phyloP scores from a whole-genome alignment of 805 yeast species.

The Metschnikowia reukaufii region DNA sequence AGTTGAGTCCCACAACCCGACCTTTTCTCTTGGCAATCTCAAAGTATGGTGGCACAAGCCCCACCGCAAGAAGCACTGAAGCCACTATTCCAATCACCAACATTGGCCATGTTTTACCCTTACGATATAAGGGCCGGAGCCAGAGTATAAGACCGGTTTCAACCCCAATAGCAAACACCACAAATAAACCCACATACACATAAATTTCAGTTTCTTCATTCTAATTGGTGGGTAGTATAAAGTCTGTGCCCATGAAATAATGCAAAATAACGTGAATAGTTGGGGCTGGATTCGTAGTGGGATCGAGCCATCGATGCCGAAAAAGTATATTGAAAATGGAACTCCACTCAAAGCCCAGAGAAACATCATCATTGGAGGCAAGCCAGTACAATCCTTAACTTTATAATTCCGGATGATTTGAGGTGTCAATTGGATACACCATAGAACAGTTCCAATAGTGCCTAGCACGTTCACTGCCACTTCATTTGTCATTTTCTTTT shows the following conservation, averaged over 20 bases:
- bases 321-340: constrained; percentile 84
- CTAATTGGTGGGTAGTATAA: constrained; percentile 69
- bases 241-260: constrained; percentile 62
- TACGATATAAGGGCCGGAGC: constrained; percentile 53
- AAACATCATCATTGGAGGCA: constrained; percentile 86
- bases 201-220: constrained; percentile 35
- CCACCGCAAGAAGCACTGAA: constrained; percentile 68
- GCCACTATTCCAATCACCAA: constrained; percentile 80
- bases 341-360: constrained; percentile 72
- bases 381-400: constrained; percentile 78
- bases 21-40: constrained; percentile 81
- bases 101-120: constrained; percentile 71
- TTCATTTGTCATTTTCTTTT: constrained; percentile 24
- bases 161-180: constrained; percentile 44
- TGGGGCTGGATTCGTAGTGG: constrained; percentile 89
- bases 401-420: constrained; percentile 75
- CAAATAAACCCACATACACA: constrained; percentile 37
- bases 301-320: constrained; percentile 65
- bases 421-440: constrained; percentile 92
- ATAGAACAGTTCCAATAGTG: constrained; percentile 84
- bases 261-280: constrained; percentile 68
- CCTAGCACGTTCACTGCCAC: constrained; percentile 75
- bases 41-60: constrained; percentile 85
- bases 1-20: constrained; percentile 85
- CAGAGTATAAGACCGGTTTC: constrained; percentile 75